phyloP scores from a whole-genome alignment of 352 stramenopile genomes.

The Peronospora tabacina region DNA sequence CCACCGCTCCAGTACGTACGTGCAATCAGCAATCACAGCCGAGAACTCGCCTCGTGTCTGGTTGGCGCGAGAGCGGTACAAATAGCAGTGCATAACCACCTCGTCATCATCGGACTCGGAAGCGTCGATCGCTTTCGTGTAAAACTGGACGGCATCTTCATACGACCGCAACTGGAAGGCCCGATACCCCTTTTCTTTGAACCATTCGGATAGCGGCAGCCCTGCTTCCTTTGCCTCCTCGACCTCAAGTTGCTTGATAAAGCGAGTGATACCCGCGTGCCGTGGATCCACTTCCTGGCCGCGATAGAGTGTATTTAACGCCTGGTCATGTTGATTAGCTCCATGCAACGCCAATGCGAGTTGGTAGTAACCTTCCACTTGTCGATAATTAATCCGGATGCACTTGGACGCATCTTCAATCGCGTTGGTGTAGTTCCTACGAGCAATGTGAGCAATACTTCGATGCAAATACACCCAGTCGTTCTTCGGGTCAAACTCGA shows the following conservation, averaged over 20 bases:
- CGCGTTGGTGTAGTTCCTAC: conserved; percentile 29
- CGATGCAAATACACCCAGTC: conserved; percentile 47
- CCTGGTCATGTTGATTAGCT: conserved; percentile 39
- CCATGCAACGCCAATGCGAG: conserved; percentile 40
- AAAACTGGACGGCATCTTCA: conserved; percentile 85
- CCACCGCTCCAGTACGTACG: conserved; percentile 40
- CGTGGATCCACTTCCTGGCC: conserved; percentile 42
- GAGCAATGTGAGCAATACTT: conserved; percentile 41
- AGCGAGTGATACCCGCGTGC: conserved; percentile 36
- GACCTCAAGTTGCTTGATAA: conserved; percentile 42
- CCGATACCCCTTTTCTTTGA: conserved; percentile 80
- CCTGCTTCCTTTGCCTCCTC: conserved; percentile 34
- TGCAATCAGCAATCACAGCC: conserved; percentile 47
- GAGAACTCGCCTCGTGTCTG: conserved; percentile 45
- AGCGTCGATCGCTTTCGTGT: conserved; percentile 83
- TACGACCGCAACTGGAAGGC: conserved; percentile 89
- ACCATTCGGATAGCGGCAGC: conserved; percentile 34
- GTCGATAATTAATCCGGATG: conserved; percentile 54
- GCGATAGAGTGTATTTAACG: conserved; percentile 45
- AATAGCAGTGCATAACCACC: conserved; percentile 47
- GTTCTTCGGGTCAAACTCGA: conserved; percentile 43
- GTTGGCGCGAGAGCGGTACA: conserved; percentile 48
- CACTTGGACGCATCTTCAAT: conserved; percentile 50
- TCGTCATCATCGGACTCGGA: conserved; percentile 42
- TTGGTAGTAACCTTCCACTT: conserved; percentile 51